Evolutionary conservation across 306 rosid genomes (phyloP), one percentile per base, ranked within the genome.

Genomic region (Begonia peltatifolia): DNA sequence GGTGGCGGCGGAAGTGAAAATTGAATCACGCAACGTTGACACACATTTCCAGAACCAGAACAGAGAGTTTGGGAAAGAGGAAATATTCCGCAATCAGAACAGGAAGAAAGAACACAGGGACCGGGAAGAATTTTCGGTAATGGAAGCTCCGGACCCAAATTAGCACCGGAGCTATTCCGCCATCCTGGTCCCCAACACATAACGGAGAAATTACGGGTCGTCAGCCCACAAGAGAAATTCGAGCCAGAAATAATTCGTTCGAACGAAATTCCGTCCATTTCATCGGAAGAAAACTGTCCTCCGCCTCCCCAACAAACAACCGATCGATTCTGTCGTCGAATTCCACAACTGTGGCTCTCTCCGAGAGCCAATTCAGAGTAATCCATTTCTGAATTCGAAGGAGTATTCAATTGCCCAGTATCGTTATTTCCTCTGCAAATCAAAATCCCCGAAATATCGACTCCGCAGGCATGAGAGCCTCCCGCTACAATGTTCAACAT

Each of bases 121-220:
- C 97, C 97, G 0, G 97, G 97, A 52, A 88, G 97, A 76, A 88
- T 55, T 6, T 52, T 15, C 1, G 79, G 63, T 57, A 88, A 71
- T 0, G 70, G 57, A 54, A 81, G 67, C 59, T 48, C 69, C 38
- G n/a, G 38, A 18, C 53, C 49, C 13, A 73, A 71, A 11, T 14
- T 53, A 65, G 49, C 59, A 62, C 43, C 46, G 16, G 55, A 61
- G 53, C 36, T 47, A 67, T 54, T 51, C 48, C 69, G 57, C 88
- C 93, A 84, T 12, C 95, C 95, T 43, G 83, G 73, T 11, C 97
- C 97, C 95, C 95, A 88, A 70, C 97, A 88, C 22, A 77, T 2
- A n/a, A 88, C 59, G 2, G 84, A 67, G 16, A 77, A 71, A 56
- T 76, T 78, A 0, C 6, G 6, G 3, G 76, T 63, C 0, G 51